Evolutionary conservation across 2,329 filamentous ascomycete genomes (phyloP).

Genomic region (Aspergillus caelatus): DNA sequence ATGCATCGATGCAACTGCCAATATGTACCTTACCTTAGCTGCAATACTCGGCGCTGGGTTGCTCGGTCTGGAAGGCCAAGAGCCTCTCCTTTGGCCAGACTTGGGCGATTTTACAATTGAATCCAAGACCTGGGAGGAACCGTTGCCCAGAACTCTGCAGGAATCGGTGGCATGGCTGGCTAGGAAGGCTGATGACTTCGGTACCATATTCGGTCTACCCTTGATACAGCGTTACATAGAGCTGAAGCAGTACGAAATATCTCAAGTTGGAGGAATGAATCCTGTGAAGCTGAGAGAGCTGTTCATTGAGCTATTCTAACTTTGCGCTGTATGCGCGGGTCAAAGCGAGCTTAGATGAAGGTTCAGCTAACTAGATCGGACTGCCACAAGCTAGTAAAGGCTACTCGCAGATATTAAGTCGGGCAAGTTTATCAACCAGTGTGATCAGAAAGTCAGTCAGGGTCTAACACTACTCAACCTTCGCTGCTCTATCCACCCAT

Average conservation of each 20-base stretch:
- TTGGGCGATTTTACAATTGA: not conserved
- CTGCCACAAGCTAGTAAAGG: not conserved
- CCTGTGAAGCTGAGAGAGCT: not conserved
- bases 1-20: slow-evolving; percentile 24
- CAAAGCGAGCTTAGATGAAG: not conserved
- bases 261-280: not conserved
- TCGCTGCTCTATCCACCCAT: too few relatives aligned
- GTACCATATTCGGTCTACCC: not conserved
- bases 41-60: slow-evolving; percentile 19
- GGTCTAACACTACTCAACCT: not conserved
- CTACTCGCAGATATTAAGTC: not conserved
- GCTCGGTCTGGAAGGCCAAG: slow-evolving; percentile 15
- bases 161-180: not conserved
- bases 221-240: not conserved
- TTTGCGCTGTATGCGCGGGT: not conserved
- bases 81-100: slow-evolving; percentile 14
- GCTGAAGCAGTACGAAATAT: not conserved
- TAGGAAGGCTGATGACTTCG: not conserved
- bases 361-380: too few relatives aligned
- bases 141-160: not conserved
- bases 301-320: not conserved
- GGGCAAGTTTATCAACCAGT: too few relatives aligned
- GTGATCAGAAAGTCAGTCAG: too few relatives aligned
- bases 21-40: slow-evolving; percentile 27
- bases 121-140: not conserved